Percentiles rank a stretch among this genome's conserved stretches.
phyloP scores from a whole-genome alignment of 225 moss, liverwort and hornwort genomes.

The Sphagnum contortum region DNA sequence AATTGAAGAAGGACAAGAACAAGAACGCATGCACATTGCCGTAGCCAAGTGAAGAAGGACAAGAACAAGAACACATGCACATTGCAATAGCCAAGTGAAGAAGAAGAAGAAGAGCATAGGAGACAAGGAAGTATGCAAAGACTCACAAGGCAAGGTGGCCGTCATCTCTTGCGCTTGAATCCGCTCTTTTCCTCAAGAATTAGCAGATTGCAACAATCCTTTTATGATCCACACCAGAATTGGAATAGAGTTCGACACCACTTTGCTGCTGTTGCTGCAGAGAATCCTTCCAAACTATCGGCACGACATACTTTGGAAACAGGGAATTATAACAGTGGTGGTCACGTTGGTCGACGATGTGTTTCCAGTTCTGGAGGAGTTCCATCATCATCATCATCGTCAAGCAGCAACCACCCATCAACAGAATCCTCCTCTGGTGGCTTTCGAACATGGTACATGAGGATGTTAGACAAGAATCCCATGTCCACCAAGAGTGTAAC shows the following conservation, averaged over 20 bases:
- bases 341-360: neutral
- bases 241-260: neutral
- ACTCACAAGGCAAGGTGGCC: slow-evolving; percentile 17
- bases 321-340: neutral
- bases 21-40: too few relatives aligned
- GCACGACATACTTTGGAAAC: neutral
- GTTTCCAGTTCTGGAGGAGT: neutral
- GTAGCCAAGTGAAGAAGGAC: too few relatives aligned
- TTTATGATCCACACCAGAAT: neutral
- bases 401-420: neutral
- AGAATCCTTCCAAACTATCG: neutral
- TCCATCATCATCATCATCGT: neutral
- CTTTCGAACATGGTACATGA: slow-evolving; percentile 33
- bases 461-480: slow-evolving; percentile 22
- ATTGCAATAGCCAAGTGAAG: too few relatives aligned
- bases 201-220: neutral
- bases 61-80: too few relatives aligned
- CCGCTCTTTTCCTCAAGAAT: neutral
- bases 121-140: slow-evolving; percentile 18
- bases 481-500: slow-evolving; percentile 39
- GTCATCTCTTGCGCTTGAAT: slow-evolving; percentile 5
- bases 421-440: neutral
- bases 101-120: too few relatives aligned
- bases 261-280: neutral
- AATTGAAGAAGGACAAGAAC: too few relatives aligned